Evolutionary conservation across 202 grass and related monocot species (phyloP).

Genomic region (Sporobolus alterniflorus): DNA sequence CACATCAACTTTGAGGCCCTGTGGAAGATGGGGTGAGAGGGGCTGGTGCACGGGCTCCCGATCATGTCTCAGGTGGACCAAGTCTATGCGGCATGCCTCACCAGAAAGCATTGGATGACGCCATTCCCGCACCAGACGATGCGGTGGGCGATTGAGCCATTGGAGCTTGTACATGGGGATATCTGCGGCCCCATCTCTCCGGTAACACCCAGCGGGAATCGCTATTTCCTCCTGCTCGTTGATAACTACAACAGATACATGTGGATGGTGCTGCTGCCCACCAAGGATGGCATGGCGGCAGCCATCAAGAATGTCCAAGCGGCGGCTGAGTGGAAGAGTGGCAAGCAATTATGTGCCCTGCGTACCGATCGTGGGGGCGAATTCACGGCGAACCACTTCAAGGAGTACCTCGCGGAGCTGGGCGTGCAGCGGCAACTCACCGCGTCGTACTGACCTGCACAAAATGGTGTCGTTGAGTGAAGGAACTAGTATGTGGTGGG

Average conservation of each 20-base stretch:
- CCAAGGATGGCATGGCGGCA: neutral
- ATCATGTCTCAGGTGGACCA: neutral
- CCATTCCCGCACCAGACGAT: neutral
- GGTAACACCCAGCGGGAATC: too few species aligned
- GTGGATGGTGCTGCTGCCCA: neutral
- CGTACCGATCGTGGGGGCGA: neutral
- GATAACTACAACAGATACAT: neutral
- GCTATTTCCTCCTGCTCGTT: too few species aligned
- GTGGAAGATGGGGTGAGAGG: neutral
- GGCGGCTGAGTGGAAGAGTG: neutral
- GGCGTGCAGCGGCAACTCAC: too few species aligned
- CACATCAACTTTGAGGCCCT: neutral
- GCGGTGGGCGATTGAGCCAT: too few species aligned
- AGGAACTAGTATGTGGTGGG: too few species aligned
- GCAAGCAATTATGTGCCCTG: neutral
- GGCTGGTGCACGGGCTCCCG: neutral
- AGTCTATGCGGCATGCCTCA: neutral
- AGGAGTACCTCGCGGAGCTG: too few species aligned
- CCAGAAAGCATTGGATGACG: neutral
- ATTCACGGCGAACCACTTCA: neutral
- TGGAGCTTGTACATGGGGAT: neutral
- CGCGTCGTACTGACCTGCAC: too few species aligned
- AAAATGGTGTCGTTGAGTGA: too few species aligned
- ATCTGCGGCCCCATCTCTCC: neutral
- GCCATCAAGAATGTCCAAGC: neutral